phyloP scores from a whole-genome alignment of 2,329 filamentous ascomycete genomes.

The Saccharata proteae region DNA sequence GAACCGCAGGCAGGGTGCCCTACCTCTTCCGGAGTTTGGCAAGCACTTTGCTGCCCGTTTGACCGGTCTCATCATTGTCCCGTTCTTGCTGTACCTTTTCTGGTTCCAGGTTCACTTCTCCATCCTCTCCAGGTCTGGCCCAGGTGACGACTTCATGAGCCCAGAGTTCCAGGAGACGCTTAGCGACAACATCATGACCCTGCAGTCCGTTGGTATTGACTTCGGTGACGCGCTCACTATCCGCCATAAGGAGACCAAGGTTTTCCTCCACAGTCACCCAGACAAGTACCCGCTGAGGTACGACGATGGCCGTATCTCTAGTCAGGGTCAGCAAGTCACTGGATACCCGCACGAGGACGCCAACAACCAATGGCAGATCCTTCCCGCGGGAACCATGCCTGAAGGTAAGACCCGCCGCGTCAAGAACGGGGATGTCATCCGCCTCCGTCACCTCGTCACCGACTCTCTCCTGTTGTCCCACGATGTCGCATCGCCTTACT shows the following conservation, averaged over 20 bases:
- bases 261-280: slow-evolving; percentile 86
- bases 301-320: slow-evolving; percentile 93
- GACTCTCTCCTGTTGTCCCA: slow-evolving; percentile 81
- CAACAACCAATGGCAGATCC: slow-evolving; percentile 95
- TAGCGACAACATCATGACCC: slow-evolving; percentile 85
- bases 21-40: slow-evolving; percentile 65
- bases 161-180: slow-evolving; percentile 96
- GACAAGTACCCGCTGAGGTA: slow-evolving; percentile 88
- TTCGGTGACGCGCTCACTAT: slow-evolving; percentile 84
- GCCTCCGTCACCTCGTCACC: slow-evolving; percentile 76
- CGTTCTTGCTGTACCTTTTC: slow-evolving; percentile 96
- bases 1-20: slow-evolving; percentile 69
- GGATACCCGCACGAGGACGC: slow-evolving; percentile 97
- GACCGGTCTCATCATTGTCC: slow-evolving; percentile 77
- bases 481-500: slow-evolving; percentile 93
- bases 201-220: slow-evolving; percentile 73
- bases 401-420: slow-evolving; percentile 53
- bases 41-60: slow-evolving; percentile 84
- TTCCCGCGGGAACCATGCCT: slow-evolving; percentile 46
- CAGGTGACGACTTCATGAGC: slow-evolving; percentile 97
- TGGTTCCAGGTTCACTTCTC: slow-evolving; percentile 99
- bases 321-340: slow-evolving; percentile 92
- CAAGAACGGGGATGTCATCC: slow-evolving; percentile 72
- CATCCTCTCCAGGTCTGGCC: slow-evolving; percentile 75
- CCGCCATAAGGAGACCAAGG: slow-evolving; percentile 93